Evolutionary conservation across 192 early-diverging fungal genomes (phyloP).

Genomic region (Podila minutissima): DNA sequence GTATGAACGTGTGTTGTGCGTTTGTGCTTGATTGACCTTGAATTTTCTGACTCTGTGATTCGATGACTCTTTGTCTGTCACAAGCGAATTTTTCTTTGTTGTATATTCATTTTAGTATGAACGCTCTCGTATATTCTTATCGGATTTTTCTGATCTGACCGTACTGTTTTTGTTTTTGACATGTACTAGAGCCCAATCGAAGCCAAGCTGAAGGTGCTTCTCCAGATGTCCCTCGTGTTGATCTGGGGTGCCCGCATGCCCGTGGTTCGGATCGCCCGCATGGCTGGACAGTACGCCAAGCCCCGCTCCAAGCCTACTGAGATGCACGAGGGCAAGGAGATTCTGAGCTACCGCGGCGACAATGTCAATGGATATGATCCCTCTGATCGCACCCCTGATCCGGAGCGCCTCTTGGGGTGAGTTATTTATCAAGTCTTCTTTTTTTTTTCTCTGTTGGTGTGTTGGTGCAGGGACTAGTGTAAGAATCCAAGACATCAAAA

Average conservation of each 20-base stretch:
- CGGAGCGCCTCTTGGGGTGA: constrained; percentile 81
- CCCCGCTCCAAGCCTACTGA: constrained; percentile 93
- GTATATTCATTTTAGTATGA: not conserved
- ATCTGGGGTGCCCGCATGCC: constrained; percentile 92
- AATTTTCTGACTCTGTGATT: not conserved
- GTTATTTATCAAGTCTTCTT: not conserved
- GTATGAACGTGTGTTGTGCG: not conserved
- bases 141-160: not conserved
- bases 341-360: constrained; percentile 92
- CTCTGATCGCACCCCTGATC: constrained; percentile 86
- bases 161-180: not conserved
- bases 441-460: not conserved
- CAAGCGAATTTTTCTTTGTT: not conserved
- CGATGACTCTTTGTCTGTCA: constrained; percentile 6
- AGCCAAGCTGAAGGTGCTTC: constrained; percentile 94
- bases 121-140: constrained; percentile 1
- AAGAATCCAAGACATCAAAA: not conserved
- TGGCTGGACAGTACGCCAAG: constrained; percentile 99
- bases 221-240: constrained; percentile 96
- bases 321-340: constrained; percentile 79
- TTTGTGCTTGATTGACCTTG: not conserved
- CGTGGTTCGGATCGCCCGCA: constrained; percentile 93
- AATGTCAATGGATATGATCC: constrained; percentile 96
- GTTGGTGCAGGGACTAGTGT: not conserved
- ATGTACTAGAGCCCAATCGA: constrained; percentile 80